phyloP scores from a whole-genome alignment of 306 rosid genomes.

The Cucurbita argyrosperma region DNA sequence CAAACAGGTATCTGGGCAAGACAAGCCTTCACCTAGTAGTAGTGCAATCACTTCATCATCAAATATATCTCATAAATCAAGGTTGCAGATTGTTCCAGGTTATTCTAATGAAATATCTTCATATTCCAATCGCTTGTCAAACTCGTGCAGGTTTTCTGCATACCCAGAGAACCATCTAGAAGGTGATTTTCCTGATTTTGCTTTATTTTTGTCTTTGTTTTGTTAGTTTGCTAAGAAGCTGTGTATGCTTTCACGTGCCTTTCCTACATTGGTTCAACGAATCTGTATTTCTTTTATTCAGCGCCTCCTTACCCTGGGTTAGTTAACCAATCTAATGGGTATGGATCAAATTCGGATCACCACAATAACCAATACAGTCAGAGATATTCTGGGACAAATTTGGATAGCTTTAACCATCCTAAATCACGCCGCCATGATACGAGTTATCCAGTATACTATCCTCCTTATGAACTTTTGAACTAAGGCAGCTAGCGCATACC shows the following conservation, averaged over 20 bases:
- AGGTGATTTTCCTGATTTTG: slow-evolving; percentile 38
- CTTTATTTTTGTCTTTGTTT: background rate
- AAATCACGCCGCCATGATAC: slow-evolving; percentile 50
- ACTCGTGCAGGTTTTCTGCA: slow-evolving; percentile 35
- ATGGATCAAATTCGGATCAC: slow-evolving; percentile 38
- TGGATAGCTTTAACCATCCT: slow-evolving; percentile 49
- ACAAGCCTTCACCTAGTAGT: slow-evolving; percentile 37
- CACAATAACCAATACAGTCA: slow-evolving; percentile 55
- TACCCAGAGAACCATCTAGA: slow-evolving; percentile 26
- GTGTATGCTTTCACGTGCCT: background rate
- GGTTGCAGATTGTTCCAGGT: slow-evolving; percentile 24
- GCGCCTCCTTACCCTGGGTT: slow-evolving; percentile 36
- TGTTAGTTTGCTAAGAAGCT: background rate
- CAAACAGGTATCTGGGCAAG: slow-evolving; percentile 79
- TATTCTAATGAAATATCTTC: slow-evolving; percentile 30
- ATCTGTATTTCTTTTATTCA: slow-evolving; percentile 18
- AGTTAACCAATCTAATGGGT: slow-evolving; percentile 43
- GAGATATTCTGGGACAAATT: slow-evolving; percentile 41
- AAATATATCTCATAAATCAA: slow-evolving; percentile 35
- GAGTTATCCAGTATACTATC: slow-evolving; percentile 33
- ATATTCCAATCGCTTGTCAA: slow-evolving; percentile 16
- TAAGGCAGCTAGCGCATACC: slow-evolving; percentile 12
- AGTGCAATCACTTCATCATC: slow-evolving; percentile 28
- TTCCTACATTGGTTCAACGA: background rate
- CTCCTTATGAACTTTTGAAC: slow-evolving; percentile 20